phyloP scores from a whole-genome alignment of 164 flowering plant genomes.

The Protea cynaroides region DNA sequence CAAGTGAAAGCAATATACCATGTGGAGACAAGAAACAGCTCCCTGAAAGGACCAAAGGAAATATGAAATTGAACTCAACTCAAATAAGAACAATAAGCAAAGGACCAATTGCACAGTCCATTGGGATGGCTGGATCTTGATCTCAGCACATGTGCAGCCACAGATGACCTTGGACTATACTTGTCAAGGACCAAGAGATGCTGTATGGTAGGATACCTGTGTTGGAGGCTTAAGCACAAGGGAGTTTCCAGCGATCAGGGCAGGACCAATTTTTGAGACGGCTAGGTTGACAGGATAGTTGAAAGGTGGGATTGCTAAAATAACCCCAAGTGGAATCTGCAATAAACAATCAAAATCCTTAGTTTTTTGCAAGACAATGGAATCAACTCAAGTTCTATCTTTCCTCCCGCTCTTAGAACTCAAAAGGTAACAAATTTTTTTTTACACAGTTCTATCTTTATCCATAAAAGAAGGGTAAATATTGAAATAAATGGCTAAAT shows the following conservation, averaged over 20 bases:
- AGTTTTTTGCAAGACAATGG: not conserved
- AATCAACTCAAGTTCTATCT: too few species aligned
- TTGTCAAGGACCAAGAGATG: not conserved
- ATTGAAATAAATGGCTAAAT: too few species aligned
- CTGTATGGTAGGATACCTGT: conserved; percentile 50
- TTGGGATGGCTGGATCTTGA: not conserved
- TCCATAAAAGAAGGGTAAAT: too few species aligned
- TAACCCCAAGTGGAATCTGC: conserved; percentile 96
- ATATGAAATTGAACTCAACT: not conserved
- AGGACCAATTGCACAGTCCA: not conserved
- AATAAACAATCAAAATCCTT: conserved; percentile 5
- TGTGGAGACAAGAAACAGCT: conserved; percentile 86
- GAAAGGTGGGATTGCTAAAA: conserved; percentile 96
- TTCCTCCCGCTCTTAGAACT: not conserved
- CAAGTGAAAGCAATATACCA: conserved; percentile 98
- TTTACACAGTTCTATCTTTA: too few species aligned
- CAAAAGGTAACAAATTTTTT: too few species aligned
- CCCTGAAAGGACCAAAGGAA: conserved; percentile 39
- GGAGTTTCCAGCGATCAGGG: conserved; percentile 92
- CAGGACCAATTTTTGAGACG: conserved; percentile 93
- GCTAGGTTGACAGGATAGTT: conserved; percentile 98
- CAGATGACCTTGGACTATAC: not conserved
- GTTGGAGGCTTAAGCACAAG: conserved; percentile 97
- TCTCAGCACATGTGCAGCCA: not conserved
- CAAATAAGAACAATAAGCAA: too few species aligned